Evolutionary conservation across 139 green algal species (phyloP).

Genomic region (Chlorella vulgaris): DNA sequence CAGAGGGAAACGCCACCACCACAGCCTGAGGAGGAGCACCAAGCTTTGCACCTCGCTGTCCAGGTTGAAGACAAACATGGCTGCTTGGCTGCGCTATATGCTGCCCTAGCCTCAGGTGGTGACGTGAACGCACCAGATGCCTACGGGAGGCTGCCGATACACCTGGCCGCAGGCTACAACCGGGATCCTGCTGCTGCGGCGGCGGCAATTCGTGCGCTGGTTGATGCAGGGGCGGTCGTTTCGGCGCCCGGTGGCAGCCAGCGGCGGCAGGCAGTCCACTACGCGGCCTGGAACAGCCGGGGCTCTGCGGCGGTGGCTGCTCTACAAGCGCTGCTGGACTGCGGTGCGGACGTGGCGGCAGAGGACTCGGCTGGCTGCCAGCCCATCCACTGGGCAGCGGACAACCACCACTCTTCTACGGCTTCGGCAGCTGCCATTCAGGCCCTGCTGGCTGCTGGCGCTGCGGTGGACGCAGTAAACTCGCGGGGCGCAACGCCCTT

Average conservation of each 20-base stretch:
- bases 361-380: slow-evolving; percentile 1
- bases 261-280: slow-evolving; percentile 6
- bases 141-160: neutral
- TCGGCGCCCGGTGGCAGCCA: neutral
- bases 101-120: slow-evolving; percentile 8
- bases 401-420: neutral
- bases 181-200: neutral
- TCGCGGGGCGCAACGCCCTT: neutral
- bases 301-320: neutral
- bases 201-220: slow-evolving; percentile 4
- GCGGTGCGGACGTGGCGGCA: slow-evolving; percentile 3
- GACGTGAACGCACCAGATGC: neutral
- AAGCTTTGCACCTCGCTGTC: slow-evolving; percentile 4
- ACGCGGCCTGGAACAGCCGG: slow-evolving; percentile 7
- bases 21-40: too few relatives aligned
- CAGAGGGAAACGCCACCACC: too few relatives aligned
- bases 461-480: neutral
- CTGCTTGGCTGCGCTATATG: slow-evolving; percentile 18
- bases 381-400: slow-evolving; percentile 14
- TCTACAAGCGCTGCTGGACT: neutral
- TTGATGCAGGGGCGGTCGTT: neutral
- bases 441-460: slow-evolving; percentile 9
- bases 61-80: slow-evolving; percentile 2
- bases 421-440: neutral
- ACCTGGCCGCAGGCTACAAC: slow-evolving; percentile 15